Evolutionary conservation across 257 asterid genomes (phyloP), one percentile per base, ranked within the genome.

Genomic region (Echium plantagineum): DNA sequence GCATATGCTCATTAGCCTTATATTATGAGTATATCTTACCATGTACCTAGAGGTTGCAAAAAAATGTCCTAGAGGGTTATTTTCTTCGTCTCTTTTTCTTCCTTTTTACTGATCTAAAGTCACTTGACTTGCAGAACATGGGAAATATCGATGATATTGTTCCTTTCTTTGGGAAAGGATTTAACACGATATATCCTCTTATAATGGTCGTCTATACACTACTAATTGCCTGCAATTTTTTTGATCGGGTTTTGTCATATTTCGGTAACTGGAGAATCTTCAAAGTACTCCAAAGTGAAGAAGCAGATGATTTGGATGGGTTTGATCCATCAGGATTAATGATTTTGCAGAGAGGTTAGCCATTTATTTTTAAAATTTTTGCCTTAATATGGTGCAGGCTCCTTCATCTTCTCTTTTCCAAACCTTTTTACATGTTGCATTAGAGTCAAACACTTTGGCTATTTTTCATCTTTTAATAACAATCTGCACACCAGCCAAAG

Each of bases 111-210:
- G 60, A 21, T 52, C 19, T 63, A 52, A 32, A 65, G 61, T 46
- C 51, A 16, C 64, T 66, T 57, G 35, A 35, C 63, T 59, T 75
- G 79, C 90, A 87, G 89, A 84, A 84, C 66, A 87, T 87, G 95
- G 94, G 95, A 67, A 87, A 87, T 80, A 84, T 87, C 63, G 95
- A 87, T 24, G 85, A 78, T 52, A 94, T 88, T 57, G 94, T 84
- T 59, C 95, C 95, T 48, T 87, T 87, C 81, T 87, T 87, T 63
- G 95, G 94, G 57, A 82, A 76, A 62, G 83, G 84, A 38, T 87
- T 87, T 78, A 87, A 87, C 66, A 87, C 75, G 74, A 79, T 87
- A 16, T 87, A 82, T 75, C 94, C 94, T 42, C 84, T 87, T 63
- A 82, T 77, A 64, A 84, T 87, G 95, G 95, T 84, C 35, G 60